Evolutionary conservation across 805 yeast genomes (phyloP).

Genomic region (Yarrowia sp.): DNA sequence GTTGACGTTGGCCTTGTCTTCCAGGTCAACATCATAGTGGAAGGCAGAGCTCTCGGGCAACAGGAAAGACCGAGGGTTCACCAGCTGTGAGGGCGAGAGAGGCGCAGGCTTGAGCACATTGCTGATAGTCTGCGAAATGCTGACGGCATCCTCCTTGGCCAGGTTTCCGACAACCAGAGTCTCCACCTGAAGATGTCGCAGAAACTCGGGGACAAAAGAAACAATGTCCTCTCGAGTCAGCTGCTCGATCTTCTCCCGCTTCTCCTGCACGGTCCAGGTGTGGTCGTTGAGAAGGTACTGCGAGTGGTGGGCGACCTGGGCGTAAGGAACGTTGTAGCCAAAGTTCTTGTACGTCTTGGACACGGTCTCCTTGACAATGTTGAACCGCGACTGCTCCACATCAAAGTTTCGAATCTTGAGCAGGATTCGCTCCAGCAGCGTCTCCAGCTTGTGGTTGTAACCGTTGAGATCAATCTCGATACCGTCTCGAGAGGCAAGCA

Average conservation of each 20-base stretch:
- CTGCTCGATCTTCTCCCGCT: constrained; percentile 49
- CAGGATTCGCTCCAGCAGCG: constrained; percentile 60
- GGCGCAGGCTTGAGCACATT: constrained; percentile 43
- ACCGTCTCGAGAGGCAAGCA: constrained; percentile 67
- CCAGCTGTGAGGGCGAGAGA: constrained; percentile 46
- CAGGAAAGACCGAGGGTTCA: constrained; percentile 45
- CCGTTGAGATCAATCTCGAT: constrained; percentile 68
- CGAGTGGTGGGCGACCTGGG: constrained; percentile 65
- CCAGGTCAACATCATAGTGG: constrained; percentile 39
- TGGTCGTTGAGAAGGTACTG: constrained; percentile 68
- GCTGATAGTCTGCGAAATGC: constrained; percentile 47
- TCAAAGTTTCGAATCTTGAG: constrained; percentile 51
- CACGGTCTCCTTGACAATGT: constrained; percentile 61
- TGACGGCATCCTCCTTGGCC: constrained; percentile 51
- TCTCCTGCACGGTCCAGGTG: constrained; percentile 64
- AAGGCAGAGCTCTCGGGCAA: constrained; percentile 35
- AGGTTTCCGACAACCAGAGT: constrained; percentile 77
- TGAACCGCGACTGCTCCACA: constrained; percentile 59
- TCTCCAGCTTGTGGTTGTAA: constrained; percentile 75
- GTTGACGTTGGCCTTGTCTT: constrained; percentile 71
- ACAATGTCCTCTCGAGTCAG: constrained; percentile 51
- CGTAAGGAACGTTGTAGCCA: constrained; percentile 72
- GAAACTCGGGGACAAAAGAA: constrained; percentile 52
- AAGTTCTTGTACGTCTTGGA: constrained; percentile 64
- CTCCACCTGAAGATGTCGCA: constrained; percentile 63